phyloP scores from a whole-genome alignment of 371 early-diverging fungal genomes.

The Smittium culicis region DNA sequence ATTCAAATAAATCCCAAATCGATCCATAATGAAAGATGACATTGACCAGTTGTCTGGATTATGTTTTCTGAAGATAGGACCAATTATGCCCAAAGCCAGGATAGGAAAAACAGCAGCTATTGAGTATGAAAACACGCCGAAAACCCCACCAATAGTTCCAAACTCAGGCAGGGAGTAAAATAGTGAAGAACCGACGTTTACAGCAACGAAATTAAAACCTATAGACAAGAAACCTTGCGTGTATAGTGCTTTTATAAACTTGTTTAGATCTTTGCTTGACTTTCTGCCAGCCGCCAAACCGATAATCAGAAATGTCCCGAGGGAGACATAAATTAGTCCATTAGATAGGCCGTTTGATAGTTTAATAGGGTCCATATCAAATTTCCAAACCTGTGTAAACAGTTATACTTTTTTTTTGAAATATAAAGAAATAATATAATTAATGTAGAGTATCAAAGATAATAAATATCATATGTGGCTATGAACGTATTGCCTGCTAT shows the following conservation, averaged over 20 bases:
- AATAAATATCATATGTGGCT: too few relatives aligned
- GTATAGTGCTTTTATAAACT: slow-evolving; percentile 32
- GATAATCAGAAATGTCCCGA: slow-evolving; percentile 28
- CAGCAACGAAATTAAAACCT: slow-evolving; percentile 35
- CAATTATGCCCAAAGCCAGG: slow-evolving; percentile 28
- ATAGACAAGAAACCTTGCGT: slow-evolving; percentile 30
- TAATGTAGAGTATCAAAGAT: too few relatives aligned
- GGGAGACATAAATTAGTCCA: slow-evolving; percentile 32
- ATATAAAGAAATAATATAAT: too few relatives aligned
- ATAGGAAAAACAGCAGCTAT: slow-evolving; percentile 32
- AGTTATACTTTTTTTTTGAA: too few relatives aligned
- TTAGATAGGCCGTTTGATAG: slow-evolving; percentile 14
- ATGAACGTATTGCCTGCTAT: too few relatives aligned
- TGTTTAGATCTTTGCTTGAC: slow-evolving; percentile 27
- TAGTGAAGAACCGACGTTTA: slow-evolving; percentile 34
- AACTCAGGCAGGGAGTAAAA: slow-evolving; percentile 35
- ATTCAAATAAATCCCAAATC: slow-evolving; percentile 33
- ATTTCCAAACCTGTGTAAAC: too few relatives aligned
- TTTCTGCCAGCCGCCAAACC: slow-evolving; percentile 33
- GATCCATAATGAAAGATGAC: slow-evolving; percentile 31
- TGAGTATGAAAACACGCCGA: slow-evolving; percentile 37
- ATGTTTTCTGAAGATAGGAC: slow-evolving; percentile 32
- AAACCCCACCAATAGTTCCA: slow-evolving; percentile 34
- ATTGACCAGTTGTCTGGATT: slow-evolving; percentile 36
- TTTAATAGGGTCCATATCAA: background rate